Base-by-base conservation (phyloP, 2,329 filamentous ascomycete species). In the Botrytis fabae region DNA sequence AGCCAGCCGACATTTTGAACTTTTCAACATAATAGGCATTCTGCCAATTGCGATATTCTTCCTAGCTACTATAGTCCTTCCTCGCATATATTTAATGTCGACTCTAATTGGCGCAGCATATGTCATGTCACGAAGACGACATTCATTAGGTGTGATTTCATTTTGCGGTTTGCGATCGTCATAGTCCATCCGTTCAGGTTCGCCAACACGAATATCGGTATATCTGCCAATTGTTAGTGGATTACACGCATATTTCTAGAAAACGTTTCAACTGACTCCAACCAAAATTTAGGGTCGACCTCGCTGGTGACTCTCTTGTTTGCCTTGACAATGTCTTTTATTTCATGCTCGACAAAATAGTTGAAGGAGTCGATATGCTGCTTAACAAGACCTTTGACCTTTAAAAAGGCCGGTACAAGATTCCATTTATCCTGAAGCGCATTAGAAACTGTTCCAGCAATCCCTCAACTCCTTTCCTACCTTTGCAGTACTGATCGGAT, bases 11-110 rank as follows among this genome's bases (percentile, higher is more conserved):
- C 96, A 99, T 82, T 96, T 97, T 78, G 93, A 94, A 83, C 96
- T 98, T 81, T 94, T 93, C 78, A 99, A 86, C 96, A 99, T 99
- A 80, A 99, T 92, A 2, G 96, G 96, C 86, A 99, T 92, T 75
- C 96, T 90, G 54, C 94, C 96, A 75, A 99, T 93, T 60, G 91
- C 89, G 70, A 97, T 91, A 77, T 90, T 91, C 75, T 92, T 91
- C 77, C 91, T 90, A 63, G 93, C 89, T 74, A 96, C 89, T 78
- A 89, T 89, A 77, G 92, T 89, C 75, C 91, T 92, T 73, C 95
- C 94, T 82, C 94, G 89, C 51, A 94, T 92, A 81, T 97, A 98
- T 77, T 93, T 91, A 70, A 98, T 93, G 80, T 98, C 95, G 74
- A 98, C 94, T 51, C 94, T 88, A 75, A 99, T 97, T 1, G 95